phyloP scores from a whole-genome alignment of 208 protist genomes.

The Strigomonas galati region DNA sequence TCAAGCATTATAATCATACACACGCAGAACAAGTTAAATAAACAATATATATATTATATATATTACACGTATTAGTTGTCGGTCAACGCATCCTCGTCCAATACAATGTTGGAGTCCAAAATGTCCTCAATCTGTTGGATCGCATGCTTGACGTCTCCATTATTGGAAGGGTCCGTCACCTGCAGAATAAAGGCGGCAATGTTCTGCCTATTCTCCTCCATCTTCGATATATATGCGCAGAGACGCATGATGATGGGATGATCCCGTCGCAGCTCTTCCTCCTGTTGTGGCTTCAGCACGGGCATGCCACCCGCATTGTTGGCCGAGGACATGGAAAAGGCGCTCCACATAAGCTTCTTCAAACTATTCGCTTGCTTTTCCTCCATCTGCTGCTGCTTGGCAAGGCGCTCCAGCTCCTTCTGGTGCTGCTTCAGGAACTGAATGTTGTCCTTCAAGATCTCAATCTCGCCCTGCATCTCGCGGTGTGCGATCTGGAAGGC shows the following conservation, averaged over 20 bases:
- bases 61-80: not conserved
- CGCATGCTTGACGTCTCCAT: not conserved
- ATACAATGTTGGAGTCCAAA: slow-evolving; percentile 7
- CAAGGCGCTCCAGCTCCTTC: slow-evolving; percentile 31
- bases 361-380: slow-evolving; percentile 29
- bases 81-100: slow-evolving; percentile 13
- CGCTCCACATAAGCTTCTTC: slow-evolving; percentile 25
- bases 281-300: slow-evolving; percentile 10
- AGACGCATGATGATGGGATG: slow-evolving; percentile 11
- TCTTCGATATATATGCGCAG: slow-evolving; percentile 9
- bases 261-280: slow-evolving; percentile 9
- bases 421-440: slow-evolving; percentile 23
- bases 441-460: slow-evolving; percentile 37
- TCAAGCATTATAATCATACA: not conserved
- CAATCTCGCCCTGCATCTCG: slow-evolving; percentile 59
- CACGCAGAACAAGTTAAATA: too few species aligned
- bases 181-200: slow-evolving; percentile 14
- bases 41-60: too few species aligned
- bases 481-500: slow-evolving; percentile 76
- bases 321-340: slow-evolving; percentile 17
- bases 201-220: slow-evolving; percentile 11
- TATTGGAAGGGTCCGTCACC: slow-evolving; percentile 9
- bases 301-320: not conserved
- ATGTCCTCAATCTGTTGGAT: slow-evolving; percentile 11
- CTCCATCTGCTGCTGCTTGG: slow-evolving; percentile 36